Percentiles rank a stretch among this genome's conserved stretches.
These are phyloP conservation scores for Termitomyces sp. DNA, from an alignment of 768 basidiomycete species.

Conservation along the genomic window DNA sequence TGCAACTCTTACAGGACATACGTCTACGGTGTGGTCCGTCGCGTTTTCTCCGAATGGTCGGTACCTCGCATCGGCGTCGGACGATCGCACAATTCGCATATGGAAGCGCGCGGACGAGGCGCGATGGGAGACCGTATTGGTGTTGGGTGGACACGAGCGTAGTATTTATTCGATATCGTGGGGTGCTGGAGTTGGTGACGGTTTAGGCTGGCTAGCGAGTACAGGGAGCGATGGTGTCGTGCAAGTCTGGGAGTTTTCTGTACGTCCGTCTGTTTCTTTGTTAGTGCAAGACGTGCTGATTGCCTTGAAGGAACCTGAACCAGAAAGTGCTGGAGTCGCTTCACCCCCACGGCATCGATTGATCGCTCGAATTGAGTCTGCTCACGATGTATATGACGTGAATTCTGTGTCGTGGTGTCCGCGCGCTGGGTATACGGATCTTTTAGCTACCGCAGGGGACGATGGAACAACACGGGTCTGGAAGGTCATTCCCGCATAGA, in stretches of 20 bases:
- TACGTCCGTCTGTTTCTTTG: conserved; percentile 26
- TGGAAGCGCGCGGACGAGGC: conserved; percentile 68
- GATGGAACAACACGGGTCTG: conserved; percentile 83
- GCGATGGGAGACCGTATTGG: conserved; percentile 56
- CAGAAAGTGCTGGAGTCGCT: conserved; percentile 6
- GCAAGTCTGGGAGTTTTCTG: conserved; percentile 73
- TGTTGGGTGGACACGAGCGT: conserved; percentile 62
- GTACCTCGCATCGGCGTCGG: conserved; percentile 85
- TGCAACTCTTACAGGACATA: conserved; percentile 72
- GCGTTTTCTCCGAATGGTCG: conserved; percentile 73
- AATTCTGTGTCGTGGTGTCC: conserved; percentile 86
- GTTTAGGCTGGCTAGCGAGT: conserved; percentile 79
- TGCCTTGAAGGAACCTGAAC: conserved; percentile 18
- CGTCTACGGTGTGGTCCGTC: conserved; percentile 89
- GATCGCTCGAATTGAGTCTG: conserved; percentile 51
- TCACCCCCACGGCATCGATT: conserved; percentile 35
- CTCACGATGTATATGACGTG: conserved; percentile 82
- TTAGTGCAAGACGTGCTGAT: background rate
- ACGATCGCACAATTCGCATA: conserved; percentile 77
- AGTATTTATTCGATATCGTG: conserved; percentile 81
- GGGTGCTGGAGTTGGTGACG: conserved; percentile 38
- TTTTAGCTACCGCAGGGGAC: conserved; percentile 82
- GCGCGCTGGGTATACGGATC: conserved; percentile 49
- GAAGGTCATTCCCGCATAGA: conserved; percentile 20
- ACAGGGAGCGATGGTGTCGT: conserved; percentile 83